These are phyloP conservation scores for Gynochthodes officinalis DNA, from an alignment of 257 asterid genomes.

Conservation along the genomic window DNA sequence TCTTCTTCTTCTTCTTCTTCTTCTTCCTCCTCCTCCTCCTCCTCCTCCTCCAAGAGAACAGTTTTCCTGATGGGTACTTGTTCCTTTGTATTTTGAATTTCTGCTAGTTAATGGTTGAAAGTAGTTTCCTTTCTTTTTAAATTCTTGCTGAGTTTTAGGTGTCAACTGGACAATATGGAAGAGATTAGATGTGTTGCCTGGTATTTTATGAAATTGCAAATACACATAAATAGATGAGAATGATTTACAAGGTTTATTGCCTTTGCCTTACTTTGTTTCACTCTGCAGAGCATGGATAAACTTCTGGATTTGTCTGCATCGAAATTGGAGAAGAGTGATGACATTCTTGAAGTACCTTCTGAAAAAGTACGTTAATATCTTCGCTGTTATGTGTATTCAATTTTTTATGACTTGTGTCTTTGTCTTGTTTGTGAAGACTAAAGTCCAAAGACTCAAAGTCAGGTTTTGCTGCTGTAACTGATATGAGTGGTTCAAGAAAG, in stretches of 20 bases:
- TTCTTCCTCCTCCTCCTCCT: background rate
- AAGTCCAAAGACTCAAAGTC: too few species aligned
- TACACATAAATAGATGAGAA: background rate
- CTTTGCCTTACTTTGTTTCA: conserved; percentile 18
- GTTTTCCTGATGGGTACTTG: background rate
- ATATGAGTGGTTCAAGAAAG: background rate
- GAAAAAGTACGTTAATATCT: conserved; percentile 38
- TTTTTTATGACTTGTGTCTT: background rate
- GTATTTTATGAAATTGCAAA: background rate
- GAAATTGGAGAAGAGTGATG: conserved; percentile 53
- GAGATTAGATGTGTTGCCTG: background rate
- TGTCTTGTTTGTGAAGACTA: background rate
- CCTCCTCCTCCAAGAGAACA: too few species aligned
- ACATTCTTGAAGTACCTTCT: conserved; percentile 37
- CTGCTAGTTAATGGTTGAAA: background rate
- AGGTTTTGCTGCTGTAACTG: too few species aligned
- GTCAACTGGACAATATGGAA: background rate
- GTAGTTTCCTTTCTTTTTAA: background rate
- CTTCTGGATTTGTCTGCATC: conserved; percentile 65
- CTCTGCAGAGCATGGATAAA: conserved; percentile 75
- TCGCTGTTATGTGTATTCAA: background rate
- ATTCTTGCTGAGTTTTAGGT: background rate
- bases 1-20: background rate
- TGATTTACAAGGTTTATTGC: conserved; percentile 6
- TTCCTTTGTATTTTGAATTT: background rate